phyloP scores from a whole-genome alignment of 805 yeast genomes.

The Candida takata region DNA sequence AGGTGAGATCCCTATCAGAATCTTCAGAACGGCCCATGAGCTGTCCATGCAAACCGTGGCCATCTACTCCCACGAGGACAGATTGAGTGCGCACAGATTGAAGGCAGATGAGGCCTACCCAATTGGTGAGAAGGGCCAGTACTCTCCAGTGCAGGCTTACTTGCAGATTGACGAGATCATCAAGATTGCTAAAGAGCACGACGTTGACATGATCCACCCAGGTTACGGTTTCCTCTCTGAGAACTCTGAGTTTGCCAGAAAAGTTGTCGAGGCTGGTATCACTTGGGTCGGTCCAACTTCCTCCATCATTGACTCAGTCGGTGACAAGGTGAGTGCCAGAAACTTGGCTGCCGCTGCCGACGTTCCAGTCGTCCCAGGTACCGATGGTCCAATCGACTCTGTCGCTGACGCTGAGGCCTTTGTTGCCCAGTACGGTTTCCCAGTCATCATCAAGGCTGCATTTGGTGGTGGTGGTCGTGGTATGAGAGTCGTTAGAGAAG shows the following conservation, averaged over 20 bases:
- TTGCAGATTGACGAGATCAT: conserved; percentile 93
- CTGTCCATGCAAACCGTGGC: conserved; percentile 96
- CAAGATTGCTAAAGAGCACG: conserved; percentile 69
- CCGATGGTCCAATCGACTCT: conserved; percentile 89
- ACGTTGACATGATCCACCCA: conserved; percentile 84
- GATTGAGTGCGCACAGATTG: conserved; percentile 88
- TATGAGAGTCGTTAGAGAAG: conserved; percentile 98
- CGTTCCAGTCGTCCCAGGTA: conserved; percentile 96
- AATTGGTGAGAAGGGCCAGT: conserved; percentile 85
- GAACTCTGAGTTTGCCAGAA: conserved; percentile 88
- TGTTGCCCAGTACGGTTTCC: conserved; percentile 81
- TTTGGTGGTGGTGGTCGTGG: conserved; percentile 99
- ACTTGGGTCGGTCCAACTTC: conserved; percentile 95
- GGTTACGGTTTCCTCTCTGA: conserved; percentile 90
- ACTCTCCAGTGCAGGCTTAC: conserved; percentile 92
- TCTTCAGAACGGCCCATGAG: conserved; percentile 96
- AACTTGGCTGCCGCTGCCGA: conserved; percentile 69
- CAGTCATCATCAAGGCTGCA: conserved; percentile 97
- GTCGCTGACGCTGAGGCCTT: conserved; percentile 74
- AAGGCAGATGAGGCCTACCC: conserved; percentile 93
- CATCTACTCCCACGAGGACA: conserved; percentile 91
- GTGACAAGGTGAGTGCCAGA: conserved; percentile 96
- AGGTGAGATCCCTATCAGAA: conserved; percentile 82
- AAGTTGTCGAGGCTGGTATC: conserved; percentile 84
- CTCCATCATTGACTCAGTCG: conserved; percentile 84